Conservation (phyloP, 1,284 basidiomycete species). For the Garcileccinum viscosum region DNA sequence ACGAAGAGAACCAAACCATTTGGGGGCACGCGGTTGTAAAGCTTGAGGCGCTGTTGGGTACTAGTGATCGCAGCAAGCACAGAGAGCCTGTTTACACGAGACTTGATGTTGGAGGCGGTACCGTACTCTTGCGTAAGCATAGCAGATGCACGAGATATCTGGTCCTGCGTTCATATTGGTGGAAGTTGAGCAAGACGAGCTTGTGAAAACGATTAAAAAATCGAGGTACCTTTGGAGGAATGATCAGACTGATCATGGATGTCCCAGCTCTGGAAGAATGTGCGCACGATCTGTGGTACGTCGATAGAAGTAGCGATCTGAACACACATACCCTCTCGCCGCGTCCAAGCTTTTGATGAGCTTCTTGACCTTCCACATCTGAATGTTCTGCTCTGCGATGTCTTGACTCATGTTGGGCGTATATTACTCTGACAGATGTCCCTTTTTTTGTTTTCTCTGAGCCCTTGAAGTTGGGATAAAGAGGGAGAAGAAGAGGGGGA, state of each 20-base stretch:
- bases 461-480: conserved; percentile 4
- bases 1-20: conserved; percentile 98
- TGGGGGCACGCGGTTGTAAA: conserved; percentile 95
- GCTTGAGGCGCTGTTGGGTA: conserved; percentile 97
- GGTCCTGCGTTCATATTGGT: conserved; percentile 65
- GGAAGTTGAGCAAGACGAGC: background rate
- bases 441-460: conserved; percentile 21
- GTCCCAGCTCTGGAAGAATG: conserved; percentile 76
- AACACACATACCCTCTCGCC: conserved; percentile 77
- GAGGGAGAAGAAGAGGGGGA: background rate
- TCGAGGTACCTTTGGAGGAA: conserved; percentile 84
- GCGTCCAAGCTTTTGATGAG: conserved; percentile 94
- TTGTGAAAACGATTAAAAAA: conserved; percentile 21
- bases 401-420: conserved; percentile 75
- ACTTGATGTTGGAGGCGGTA: conserved; percentile 99
- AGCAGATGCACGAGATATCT: conserved; percentile 91
- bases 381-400: conserved; percentile 84
- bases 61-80: conserved; percentile 98
- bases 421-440: conserved; percentile 15
- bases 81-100: conserved; percentile 96
- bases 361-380: conserved; percentile 99
- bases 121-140: conserved; percentile 99
- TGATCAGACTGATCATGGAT: conserved; percentile 98
- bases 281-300: conserved; percentile 18
- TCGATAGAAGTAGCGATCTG: conserved; percentile 20